phyloP scores from a whole-genome alignment of 2,329 filamentous ascomycete genomes.

The Diplodia corticola region DNA sequence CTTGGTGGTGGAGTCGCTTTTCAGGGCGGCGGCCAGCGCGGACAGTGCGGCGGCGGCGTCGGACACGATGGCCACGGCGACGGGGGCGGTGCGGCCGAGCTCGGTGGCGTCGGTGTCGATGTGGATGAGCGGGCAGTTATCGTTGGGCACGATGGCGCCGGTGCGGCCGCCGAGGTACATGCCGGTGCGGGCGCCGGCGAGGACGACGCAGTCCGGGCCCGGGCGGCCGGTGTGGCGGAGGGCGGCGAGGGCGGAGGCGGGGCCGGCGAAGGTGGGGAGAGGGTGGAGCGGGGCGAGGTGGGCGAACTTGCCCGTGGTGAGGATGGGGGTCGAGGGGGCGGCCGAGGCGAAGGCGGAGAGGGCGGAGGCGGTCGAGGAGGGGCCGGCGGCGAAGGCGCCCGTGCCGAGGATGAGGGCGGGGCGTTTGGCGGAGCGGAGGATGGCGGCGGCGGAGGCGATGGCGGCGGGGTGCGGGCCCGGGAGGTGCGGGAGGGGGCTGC shows the following conservation, averaged over 20 bases:
- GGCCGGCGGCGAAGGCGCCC: too few species aligned
- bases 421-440: constrained; percentile 39
- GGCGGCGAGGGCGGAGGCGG: constrained; percentile 37
- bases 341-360: constrained; percentile 37
- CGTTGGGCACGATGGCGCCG: constrained; percentile 43
- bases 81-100: constrained; percentile 44
- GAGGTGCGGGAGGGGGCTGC: constrained; percentile 34
- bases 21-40: constrained; percentile 30
- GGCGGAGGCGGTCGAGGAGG: constrained; percentile 32
- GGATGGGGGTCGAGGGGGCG: constrained; percentile 42
- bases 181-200: constrained; percentile 46
- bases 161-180: constrained; percentile 44
- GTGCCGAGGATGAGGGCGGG: constrained; percentile 48
- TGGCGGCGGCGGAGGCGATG: constrained; percentile 34
- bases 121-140: constrained; percentile 43
- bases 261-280: constrained; percentile 40
- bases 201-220: constrained; percentile 44
- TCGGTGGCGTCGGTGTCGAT: constrained; percentile 47
- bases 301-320: constrained; percentile 43
- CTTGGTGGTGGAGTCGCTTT: constrained; percentile 25
- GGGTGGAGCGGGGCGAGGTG: constrained; percentile 30
- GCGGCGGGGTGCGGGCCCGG: constrained; percentile 42
- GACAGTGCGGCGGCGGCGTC: constrained; percentile 40
- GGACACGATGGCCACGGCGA: constrained; percentile 46
- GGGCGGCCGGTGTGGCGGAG: constrained; percentile 32